A percentile compares a stretch with the other conserved stretches of the same genome.
Conservation (phyloP, 1,284 basidiomycete species). For the Sporisorium exsertum region DNA sequence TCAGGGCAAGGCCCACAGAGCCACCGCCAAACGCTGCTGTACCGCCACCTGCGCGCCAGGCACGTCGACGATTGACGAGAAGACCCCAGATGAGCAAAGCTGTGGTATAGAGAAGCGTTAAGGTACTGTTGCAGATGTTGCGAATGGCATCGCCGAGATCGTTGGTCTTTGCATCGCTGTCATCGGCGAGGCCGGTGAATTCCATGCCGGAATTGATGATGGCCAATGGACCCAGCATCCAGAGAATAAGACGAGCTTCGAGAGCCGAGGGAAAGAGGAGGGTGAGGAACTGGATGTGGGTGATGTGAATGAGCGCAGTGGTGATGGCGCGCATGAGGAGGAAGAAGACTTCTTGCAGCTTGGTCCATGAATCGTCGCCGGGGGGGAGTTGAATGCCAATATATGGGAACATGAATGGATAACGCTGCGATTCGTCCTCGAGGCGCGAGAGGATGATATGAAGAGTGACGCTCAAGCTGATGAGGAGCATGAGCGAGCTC, state of each 20-base stretch:
- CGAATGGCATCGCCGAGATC: slow-evolving; percentile 82
- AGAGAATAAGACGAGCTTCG: slow-evolving; percentile 87
- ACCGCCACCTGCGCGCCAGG: slow-evolving; percentile 90
- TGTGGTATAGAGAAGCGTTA: slow-evolving; percentile 90
- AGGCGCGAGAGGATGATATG: slow-evolving; percentile 77
- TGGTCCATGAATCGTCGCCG: slow-evolving; percentile 79
- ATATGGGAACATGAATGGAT: slow-evolving; percentile 97
- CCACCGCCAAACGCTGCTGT: slow-evolving; percentile 88
- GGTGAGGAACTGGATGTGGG: slow-evolving; percentile 97
- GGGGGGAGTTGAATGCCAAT: slow-evolving; percentile 79
- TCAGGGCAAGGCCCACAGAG: slow-evolving; percentile 58
- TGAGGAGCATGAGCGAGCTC: slow-evolving; percentile 81
- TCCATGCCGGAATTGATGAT: slow-evolving; percentile 86
- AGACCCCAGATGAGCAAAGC: slow-evolving; percentile 93
- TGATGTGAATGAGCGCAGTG: slow-evolving; percentile 86
- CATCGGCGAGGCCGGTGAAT: slow-evolving; percentile 78
- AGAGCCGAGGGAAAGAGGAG: slow-evolving; percentile 93
- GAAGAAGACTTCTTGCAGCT: slow-evolving; percentile 82
- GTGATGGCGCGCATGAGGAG: slow-evolving; percentile 87
- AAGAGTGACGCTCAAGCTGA: slow-evolving; percentile 61
- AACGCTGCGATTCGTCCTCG: slow-evolving; percentile 77
- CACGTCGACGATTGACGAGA: slow-evolving; percentile 86
- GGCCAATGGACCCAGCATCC: slow-evolving; percentile 87
- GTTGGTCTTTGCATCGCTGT: slow-evolving; percentile 71
- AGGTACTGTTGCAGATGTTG: slow-evolving; percentile 94